Percentiles rank a stretch among this genome's conserved stretches.
Conservation (phyloP, 192 early-diverging fungal genomes). For the Umbelopsis isabellina region DNA sequence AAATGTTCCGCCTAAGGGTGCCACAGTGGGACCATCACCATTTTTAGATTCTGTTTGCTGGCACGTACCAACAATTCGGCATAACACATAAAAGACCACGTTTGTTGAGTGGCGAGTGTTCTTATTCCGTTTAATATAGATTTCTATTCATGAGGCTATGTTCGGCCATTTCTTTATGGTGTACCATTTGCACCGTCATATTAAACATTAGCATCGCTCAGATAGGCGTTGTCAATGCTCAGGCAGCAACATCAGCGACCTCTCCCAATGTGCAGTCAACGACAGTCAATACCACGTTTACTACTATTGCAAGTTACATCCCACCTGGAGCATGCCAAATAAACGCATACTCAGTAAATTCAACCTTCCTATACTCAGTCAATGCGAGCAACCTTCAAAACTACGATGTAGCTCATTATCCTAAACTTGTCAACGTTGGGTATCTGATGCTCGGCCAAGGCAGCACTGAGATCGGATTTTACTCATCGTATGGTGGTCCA, state of each 20-base stretch:
- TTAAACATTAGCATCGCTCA: too few relatives aligned
- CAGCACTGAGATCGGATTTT: background rate
- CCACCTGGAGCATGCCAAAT: background rate
- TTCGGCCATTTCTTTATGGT: background rate
- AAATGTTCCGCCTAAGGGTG: background rate
- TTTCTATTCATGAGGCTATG: background rate
- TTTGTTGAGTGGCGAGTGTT: background rate
- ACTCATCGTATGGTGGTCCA: constrained; percentile 12
- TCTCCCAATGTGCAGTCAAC: background rate
- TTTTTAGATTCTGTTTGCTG: background rate
- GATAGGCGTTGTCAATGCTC: background rate
- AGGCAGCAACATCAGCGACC: background rate
- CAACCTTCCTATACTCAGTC: constrained; percentile 1
- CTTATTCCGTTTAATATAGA: background rate
- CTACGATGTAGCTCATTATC: constrained; percentile 1
- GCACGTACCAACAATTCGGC: background rate
- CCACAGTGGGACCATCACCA: background rate
- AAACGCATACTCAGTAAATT: background rate
- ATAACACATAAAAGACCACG: background rate
- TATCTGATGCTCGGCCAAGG: constrained; percentile 16
- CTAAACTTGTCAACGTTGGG: background rate
- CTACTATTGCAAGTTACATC: background rate
- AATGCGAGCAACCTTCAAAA: background rate
- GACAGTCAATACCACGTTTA: constrained; percentile 4
- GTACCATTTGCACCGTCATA: background rate